Evolutionary conservation across 2,329 filamentous ascomycete species (phyloP), one percentile per base, ranked within the genome.

Genomic region (Arthroderma sp.): DNA sequence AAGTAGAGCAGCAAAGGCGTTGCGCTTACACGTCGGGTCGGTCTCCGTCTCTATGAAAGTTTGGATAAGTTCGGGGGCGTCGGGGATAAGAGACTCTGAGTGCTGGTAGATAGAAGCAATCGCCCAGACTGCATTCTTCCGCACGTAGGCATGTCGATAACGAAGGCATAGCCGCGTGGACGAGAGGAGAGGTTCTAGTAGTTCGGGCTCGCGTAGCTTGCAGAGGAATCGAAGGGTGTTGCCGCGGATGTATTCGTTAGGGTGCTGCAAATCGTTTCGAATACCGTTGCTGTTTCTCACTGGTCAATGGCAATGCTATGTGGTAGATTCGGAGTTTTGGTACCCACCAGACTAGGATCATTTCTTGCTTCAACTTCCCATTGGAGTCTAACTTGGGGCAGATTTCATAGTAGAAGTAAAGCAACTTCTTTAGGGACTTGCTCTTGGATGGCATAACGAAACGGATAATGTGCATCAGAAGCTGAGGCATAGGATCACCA

Each of bases 391-490:
- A 80, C 71, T 98, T 98, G 36, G 89, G 91, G 65, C 91, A 96
- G 63, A 96, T 91, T 69, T 98, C 91, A 64, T 96, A 95, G 72
- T 98, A 98, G 66, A 98, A 91, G 70, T 98, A 98, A 45, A 98
- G 77, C 50, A 98, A 76, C 73, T 98, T 98, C 78, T 98, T 98
- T 58, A 98, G 73, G 36, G 83, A 73, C 71, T 98, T 98, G 67
- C 84, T 86, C 72, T 93, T 95, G 51, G 87, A 94, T 9, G 91
- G 91, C 91, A 98, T 98, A 57, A 98, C 88, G 64, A 98, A 98
- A 64, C 91, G 86, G 66, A 98, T 98, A 61, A 98, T 98, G 71
- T 96, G 91, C 91, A 98, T 98, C 56, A 98, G 80, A 15, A 98
- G 75, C 55, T 87, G 82, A 28, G 88, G 83, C 82, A 98, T 91